A percentile compares a stretch with the other conserved stretches of the same genome.
Conservation (phyloP, 176 grass and related monocot species). For the Bolboschoenus planiculmis region DNA sequence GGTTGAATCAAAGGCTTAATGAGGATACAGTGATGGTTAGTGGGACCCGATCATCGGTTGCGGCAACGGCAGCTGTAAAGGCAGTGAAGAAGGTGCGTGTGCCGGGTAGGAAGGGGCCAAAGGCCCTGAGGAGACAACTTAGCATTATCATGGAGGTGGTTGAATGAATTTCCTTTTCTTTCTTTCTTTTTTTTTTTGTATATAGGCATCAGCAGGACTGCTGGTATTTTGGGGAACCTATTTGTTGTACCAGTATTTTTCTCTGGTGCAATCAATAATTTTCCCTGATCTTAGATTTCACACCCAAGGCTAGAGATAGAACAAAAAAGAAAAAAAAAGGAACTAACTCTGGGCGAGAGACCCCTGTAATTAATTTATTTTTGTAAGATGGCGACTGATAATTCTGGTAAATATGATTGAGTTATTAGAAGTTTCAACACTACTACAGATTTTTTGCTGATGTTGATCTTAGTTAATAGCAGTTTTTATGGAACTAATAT, state of each 20-base stretch:
- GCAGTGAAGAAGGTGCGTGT: not conserved
- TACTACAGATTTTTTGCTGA: not conserved
- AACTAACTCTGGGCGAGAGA: not conserved
- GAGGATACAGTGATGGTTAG: conserved; percentile 14
- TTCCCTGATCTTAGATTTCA: not conserved
- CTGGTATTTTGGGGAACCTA: not conserved
- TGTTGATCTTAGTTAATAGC: not conserved
- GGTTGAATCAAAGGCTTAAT: conserved; percentile 36
- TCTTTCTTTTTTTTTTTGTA: not conserved
- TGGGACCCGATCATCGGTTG: not conserved
- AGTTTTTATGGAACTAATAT: not conserved
- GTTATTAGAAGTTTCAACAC: not conserved
- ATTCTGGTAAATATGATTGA: conserved; percentile 1
- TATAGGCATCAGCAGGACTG: not conserved
- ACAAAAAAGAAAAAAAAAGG: conserved; percentile 3
- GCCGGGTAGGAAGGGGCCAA: not conserved
- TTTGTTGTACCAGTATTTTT: conserved; percentile 6
- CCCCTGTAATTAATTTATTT: not conserved
- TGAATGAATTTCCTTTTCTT: not conserved
- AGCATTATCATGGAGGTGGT: conserved; percentile 39
- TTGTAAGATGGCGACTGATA: not conserved
- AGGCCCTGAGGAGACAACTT: conserved; percentile 20
- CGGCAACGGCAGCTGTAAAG: not conserved
- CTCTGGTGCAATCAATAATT: not conserved
- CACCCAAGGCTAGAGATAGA: not conserved